phyloP scores from a whole-genome alignment of 768 basidiomycete species.

The Leccinum broughii region DNA sequence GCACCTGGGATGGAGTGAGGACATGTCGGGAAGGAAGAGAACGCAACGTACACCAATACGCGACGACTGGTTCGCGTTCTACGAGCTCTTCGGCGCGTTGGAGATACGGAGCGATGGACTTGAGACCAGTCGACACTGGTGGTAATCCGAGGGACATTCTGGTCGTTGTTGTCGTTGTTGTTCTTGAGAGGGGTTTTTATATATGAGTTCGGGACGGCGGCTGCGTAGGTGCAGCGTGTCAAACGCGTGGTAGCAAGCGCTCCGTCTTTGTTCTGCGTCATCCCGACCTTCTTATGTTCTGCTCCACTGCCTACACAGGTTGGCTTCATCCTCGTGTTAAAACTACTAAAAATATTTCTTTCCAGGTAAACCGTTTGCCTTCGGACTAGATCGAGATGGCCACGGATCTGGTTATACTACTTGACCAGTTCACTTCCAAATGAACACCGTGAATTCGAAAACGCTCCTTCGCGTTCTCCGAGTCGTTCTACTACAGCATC shows the following conservation, averaged over 20 bases:
- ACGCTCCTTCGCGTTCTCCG: conserved; percentile 6
- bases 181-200: not conserved
- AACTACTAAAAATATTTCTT: not conserved
- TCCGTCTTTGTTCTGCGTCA: conserved; percentile 1
- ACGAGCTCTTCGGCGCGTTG: conserved; percentile 90
- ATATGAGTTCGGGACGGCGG: conserved; percentile 1
- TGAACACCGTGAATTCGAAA: conserved; percentile 14
- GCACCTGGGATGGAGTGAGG: conserved; percentile 53
- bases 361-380: conserved; percentile 8
- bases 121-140: conserved; percentile 60
- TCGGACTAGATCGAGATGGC: conserved; percentile 20
- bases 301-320: conserved; percentile 10
- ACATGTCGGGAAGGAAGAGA: not conserved
- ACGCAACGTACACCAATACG: conserved; percentile 87
- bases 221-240: conserved; percentile 6
- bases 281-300: not conserved
- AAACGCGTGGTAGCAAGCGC: conserved; percentile 10
- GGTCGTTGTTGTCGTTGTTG: not conserved
- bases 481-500: conserved; percentile 14
- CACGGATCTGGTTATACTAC: not conserved
- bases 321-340: conserved; percentile 8
- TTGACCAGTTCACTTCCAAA: conserved; percentile 22
- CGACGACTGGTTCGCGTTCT: conserved; percentile 69
- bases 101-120: conserved; percentile 72
- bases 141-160: conserved; percentile 53